Evolutionary conservation across 768 basidiomycete species (phyloP), one percentile per base, ranked within the genome.

Genomic region (Pleurotus eryngii): DNA sequence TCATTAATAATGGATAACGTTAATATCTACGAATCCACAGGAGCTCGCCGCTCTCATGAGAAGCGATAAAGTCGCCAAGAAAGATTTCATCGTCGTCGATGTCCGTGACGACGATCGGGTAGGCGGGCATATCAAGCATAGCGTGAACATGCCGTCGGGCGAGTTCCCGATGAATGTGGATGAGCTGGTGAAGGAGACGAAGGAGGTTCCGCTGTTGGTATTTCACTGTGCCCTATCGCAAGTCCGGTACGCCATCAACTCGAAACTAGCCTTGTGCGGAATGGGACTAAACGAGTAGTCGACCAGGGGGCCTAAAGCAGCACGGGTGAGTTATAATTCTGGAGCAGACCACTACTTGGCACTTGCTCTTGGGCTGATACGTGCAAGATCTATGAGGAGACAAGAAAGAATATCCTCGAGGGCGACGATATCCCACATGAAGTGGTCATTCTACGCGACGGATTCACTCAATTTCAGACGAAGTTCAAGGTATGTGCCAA

Each of bases 141-240:
- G 82, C 42, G 64, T 81, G 57, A 83, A 89, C 64, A 65, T 77
- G 35, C 92, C 92, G 1, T 89, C 89, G 6, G 59, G 67, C 26
- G 76, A 76, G 49, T 91, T 92, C 69, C 67, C 80, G 37, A 71
- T 67, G 50, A 77, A 71, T 18, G 83, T 92, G 27, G 78, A 86
- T 64, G 68, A 73, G 1, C 77, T 93, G 22, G 77, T 91, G 27
- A 71, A 74, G 64, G 71, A 82, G 53, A 83, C 83, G 9, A 86
- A 86, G 67, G 76, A 81, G 38, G 73, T 90, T 4, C 81, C 83
- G 14, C 68, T 77, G 15, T 72, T 93, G 15, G 74, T 94, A 48
- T 94, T 94, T 66, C 92, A 93, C 65, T 93, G 92, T 65, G 78
- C 81, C 2, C 72, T 88, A 50, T 91, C 89, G 6, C 91, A 93